Evolutionary conservation across 176 grass and related monocot species (phyloP).

Genomic region (Eragrostis nindensis): DNA sequence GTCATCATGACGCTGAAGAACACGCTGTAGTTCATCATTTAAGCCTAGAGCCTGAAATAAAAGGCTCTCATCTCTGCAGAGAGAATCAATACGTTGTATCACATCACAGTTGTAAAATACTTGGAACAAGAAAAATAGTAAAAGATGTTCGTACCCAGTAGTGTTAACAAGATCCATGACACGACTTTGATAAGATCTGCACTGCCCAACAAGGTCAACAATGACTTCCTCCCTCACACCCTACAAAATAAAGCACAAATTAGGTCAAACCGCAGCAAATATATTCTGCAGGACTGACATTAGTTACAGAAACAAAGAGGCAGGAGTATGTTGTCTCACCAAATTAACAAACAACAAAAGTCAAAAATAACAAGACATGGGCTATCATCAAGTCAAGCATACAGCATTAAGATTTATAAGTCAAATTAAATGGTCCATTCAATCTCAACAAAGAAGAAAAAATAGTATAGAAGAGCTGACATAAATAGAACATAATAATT

Average conservation of each 20-base stretch:
- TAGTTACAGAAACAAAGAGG: conserved; percentile 14
- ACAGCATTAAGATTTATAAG: background rate
- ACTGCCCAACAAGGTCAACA: conserved; percentile 92
- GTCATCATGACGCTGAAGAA: conserved; percentile 90
- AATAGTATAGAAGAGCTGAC: background rate
- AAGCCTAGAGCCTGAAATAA: conserved; percentile 81
- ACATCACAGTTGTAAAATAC: conserved; percentile 22
- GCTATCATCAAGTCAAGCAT: background rate
- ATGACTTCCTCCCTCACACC: conserved; percentile 88
- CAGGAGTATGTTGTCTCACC: background rate
- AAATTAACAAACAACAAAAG: background rate
- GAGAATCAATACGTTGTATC: conserved; percentile 16
- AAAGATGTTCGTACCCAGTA: conserved; percentile 64
- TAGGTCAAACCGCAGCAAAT: conserved; percentile 17
- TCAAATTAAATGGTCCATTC: conserved; percentile 7
- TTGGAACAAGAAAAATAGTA: conserved; percentile 21
- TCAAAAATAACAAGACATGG: background rate
- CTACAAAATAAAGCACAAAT: conserved; percentile 54
- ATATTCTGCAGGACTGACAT: background rate
- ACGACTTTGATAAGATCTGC: conserved; percentile 76
- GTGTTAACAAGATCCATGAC: conserved; percentile 85
- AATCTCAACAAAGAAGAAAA: background rate
- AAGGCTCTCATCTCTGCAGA: conserved; percentile 89
- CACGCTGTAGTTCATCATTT: conserved; percentile 92
- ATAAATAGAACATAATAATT: conserved; percentile 24